Base-by-base conservation (phyloP, 805 yeast species). In the Torulaspora quercuum region DNA sequence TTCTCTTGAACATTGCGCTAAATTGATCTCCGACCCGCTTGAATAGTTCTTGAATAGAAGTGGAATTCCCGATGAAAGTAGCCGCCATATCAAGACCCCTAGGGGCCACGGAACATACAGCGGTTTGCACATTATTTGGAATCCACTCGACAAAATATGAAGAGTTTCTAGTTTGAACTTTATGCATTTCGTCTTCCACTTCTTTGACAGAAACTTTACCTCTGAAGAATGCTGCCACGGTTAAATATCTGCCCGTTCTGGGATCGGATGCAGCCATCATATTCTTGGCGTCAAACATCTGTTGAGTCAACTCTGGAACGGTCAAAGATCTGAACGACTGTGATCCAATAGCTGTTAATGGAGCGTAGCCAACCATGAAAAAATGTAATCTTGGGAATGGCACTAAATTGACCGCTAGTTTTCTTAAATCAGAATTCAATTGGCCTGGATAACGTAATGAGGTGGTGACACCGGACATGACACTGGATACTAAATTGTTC, bases 181-280 rank as follows among this genome's bases (percentile, higher is more conserved):
- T 78, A 63, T 70, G 76, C 88, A 87, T 85, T 65, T 86, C 94
- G 61, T 88, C 96, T 64, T 88, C 96, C 44, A 88, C 95, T 68
- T 88, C 96, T 66, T 85, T 86, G 39, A 84, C 84, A 12, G 94
- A 82, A 33, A 84, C 95, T 53, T 85, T 82, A 67, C 96, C 96
- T 65, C 96, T 78, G 72, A 86, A 88, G 70, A 88, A 84, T 11
- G 95, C 89, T 23, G 95, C 95, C 40, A 86, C 95, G 7, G 96
- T 85, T 62, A 88, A 72, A 66, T 88, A 88, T 62, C 94, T 77
- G 51, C 96, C 96, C 60, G 80, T 80, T 68, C 81, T 74, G 51
- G 95, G 95, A 65, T 88, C 89, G 13, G 90, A 76, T 31, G 94
- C 95, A 25, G 95, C 95, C 96, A 88, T 88, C 92, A 88, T 84